Conservation (phyloP, 371 early-diverging fungal species). For the Dinochytrium kinnereticum region DNA sequence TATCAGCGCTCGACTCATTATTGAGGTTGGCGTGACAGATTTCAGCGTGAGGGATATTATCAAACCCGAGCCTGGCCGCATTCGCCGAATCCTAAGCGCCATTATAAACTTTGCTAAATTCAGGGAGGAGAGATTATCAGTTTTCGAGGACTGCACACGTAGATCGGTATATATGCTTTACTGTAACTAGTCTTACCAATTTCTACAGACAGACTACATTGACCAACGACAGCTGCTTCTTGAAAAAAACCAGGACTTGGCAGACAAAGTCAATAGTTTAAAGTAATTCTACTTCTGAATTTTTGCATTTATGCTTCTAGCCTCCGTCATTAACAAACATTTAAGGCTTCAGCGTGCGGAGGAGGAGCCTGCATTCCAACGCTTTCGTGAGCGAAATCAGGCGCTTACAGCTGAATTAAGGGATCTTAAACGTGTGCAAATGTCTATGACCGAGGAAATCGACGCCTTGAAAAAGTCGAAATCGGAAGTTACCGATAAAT, state of each 20-base stretch:
- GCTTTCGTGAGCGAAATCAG: constrained; percentile 39
- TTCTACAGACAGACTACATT: constrained; percentile 35
- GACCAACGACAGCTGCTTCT: constrained; percentile 28
- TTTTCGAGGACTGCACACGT: constrained; percentile 46
- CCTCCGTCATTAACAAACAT: background rate
- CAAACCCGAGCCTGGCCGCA: constrained; percentile 69
- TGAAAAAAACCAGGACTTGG: constrained; percentile 43
- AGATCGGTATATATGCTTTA: constrained; percentile 36
- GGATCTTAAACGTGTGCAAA: constrained; percentile 49
- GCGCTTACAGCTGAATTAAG: constrained; percentile 47
- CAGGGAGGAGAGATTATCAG: constrained; percentile 69
- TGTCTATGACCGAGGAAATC: constrained; percentile 41
- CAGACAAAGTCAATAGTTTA: constrained; percentile 52
- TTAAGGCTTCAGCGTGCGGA: constrained; percentile 49
- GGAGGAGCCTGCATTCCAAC: constrained; percentile 48
- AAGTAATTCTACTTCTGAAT: constrained; percentile 33
- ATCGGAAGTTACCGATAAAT: constrained; percentile 50
- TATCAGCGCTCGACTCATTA: constrained; percentile 61
- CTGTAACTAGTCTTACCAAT: background rate
- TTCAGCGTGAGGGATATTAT: constrained; percentile 75
- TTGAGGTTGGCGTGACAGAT: constrained; percentile 70
- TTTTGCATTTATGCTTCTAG: no score
- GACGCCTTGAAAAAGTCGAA: constrained; percentile 51
- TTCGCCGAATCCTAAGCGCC: constrained; percentile 71
- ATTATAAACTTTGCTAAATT: constrained; percentile 88